phyloP scores from a whole-genome alignment of 208 protist genomes.

The Porcisia hertigi region DNA sequence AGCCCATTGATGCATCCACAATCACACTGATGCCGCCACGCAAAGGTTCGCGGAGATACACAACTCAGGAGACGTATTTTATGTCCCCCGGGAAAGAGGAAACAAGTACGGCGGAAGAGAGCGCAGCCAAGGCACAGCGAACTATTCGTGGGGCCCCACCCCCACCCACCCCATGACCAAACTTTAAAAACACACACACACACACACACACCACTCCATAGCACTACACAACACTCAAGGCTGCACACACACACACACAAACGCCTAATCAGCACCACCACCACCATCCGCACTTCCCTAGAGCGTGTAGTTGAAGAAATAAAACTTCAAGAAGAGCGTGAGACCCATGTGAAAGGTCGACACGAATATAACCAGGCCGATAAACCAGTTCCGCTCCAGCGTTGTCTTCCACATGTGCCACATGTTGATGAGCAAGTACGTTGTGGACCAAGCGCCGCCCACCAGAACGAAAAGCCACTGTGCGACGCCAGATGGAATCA shows the following conservation, averaged over 20 bases:
- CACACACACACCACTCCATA: not conserved
- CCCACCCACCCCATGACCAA: not conserved
- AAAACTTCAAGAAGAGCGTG: slow-evolving; percentile 86
- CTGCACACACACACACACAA: not conserved
- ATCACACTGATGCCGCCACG: not conserved
- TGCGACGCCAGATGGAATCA: slow-evolving; percentile 59
- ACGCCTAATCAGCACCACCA: not conserved
- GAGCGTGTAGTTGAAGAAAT: slow-evolving; percentile 85
- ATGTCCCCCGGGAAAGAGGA: not conserved
- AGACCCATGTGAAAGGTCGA: slow-evolving; percentile 67
- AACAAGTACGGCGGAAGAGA: not conserved
- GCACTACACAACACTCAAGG: too few relatives aligned
- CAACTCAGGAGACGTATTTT: not conserved
- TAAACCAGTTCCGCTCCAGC: slow-evolving; percentile 69
- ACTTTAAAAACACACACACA: not conserved
- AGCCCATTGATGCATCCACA: not conserved
- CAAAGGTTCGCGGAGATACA: not conserved
- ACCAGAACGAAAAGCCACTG: slow-evolving; percentile 81
- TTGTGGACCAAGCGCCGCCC: slow-evolving; percentile 71
- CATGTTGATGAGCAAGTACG: slow-evolving; percentile 80
- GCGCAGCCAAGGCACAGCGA: not conserved
- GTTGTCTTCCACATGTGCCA: slow-evolving; percentile 77
- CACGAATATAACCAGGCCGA: slow-evolving; percentile 66
- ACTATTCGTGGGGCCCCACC: not conserved
- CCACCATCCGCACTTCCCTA: slow-evolving; percentile 9